These are phyloP conservation scores for Pelargonium australe DNA, from an alignment of 441 rosid species.

Conservation along the genomic window DNA sequence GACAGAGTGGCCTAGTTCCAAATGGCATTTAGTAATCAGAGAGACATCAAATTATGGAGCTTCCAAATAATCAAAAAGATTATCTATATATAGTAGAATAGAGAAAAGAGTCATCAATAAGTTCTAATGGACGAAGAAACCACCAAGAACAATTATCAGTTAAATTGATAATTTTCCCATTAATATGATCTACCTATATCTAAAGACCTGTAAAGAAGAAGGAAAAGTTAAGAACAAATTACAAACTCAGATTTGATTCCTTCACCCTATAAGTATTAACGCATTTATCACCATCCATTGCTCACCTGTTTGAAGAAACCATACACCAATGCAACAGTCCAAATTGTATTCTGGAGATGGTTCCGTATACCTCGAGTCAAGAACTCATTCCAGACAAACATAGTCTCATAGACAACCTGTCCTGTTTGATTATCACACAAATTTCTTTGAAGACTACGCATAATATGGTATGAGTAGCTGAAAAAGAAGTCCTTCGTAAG, in stretches of 20 bases:
- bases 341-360: constrained; percentile 72
- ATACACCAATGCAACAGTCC: constrained; percentile 96
- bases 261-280: no score
- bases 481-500: constrained; percentile 97
- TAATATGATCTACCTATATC: no score
- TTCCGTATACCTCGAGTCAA: constrained; percentile 83
- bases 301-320: constrained; percentile 96
- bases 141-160: not conserved
- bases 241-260: no score
- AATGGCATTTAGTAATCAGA: constrained; percentile 15
- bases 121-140: not conserved
- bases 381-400: constrained; percentile 99
- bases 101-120: not conserved
- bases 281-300: constrained; percentile 3
- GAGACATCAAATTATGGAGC: constrained; percentile 21
- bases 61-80: constrained; percentile 5
- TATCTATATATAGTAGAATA: constrained; percentile 4
- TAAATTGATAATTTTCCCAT: no score
- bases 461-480: constrained; percentile 92
- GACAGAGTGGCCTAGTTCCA: constrained; percentile 55
- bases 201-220: no score
- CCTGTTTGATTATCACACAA: constrained; percentile 63
- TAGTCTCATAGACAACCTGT: constrained; percentile 69
- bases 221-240: no score
- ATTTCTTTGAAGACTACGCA: constrained; percentile 91